phyloP scores from a whole-genome alignment of 352 stramenopile species.

The Saprolegnia diclina region DNA sequence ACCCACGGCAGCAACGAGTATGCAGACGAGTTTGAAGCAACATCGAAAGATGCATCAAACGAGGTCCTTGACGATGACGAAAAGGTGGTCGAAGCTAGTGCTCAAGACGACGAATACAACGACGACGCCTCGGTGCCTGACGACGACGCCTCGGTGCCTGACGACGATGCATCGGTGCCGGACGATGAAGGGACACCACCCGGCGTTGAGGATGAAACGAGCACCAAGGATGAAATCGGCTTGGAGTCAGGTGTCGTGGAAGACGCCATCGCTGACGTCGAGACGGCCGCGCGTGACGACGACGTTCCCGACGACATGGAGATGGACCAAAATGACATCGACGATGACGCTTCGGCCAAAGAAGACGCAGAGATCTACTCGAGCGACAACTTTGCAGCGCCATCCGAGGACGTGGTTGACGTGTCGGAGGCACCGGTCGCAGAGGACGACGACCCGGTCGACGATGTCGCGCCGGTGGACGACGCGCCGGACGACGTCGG shows the following conservation, averaged over 20 bases:
- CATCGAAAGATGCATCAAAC: constrained; percentile 3
- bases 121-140: not conserved
- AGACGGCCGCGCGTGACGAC: no score
- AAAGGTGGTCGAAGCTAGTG: not conserved
- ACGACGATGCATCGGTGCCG: not conserved
- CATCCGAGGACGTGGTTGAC: not conserved
- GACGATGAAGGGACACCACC: not conserved
- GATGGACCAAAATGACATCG: not conserved
- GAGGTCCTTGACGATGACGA: not conserved
- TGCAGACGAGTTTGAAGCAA: constrained; percentile 2
- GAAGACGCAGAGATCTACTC: constrained; percentile 1
- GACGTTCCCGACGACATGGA: not conserved
- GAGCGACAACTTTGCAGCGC: constrained; percentile 1
- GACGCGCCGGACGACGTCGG: not conserved
- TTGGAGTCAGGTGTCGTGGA: not conserved
- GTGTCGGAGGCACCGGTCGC: not conserved
- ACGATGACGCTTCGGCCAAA: not conserved
- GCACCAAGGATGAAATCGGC: not conserved
- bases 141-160: not conserved
- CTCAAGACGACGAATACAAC: not conserved
- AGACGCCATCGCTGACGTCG: not conserved
- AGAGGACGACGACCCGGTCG: not conserved
- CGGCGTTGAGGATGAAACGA: not conserved
- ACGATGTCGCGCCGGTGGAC: not conserved
- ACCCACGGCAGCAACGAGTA: not conserved